Base-by-base conservation (phyloP, 176 grass and related monocot genomes). In the Thinopyrum elongatum region DNA sequence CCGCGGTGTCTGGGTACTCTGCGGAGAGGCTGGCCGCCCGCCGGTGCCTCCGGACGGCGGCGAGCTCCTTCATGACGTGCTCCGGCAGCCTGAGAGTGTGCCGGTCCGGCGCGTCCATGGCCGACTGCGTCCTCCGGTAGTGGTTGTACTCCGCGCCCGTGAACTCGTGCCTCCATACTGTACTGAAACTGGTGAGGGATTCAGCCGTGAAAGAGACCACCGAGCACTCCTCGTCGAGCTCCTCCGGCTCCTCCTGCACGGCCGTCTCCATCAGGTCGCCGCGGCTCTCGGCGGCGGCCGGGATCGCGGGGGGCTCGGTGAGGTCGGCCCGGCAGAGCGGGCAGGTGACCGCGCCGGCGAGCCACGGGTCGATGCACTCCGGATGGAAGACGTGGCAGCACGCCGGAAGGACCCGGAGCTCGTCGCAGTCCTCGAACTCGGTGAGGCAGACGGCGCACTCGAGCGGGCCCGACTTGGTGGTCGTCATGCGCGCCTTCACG, bases 321-420 rank as follows among this genome's bases (percentile, higher is more conserved):
- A 95, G 83, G 38, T 95, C 88, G 8, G 91, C 75, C 74, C 94
- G 94, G 86, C 94, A 95, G 82, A 95, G 88, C 49, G 94, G 94
- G 77, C 94, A 95, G 23, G 94, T 93, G 65, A 87, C 82, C 21
- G 91, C 88, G 26, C 28, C 64, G 62, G 91, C 85, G 35, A 98
- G 95, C 95, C 95, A 98, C 6, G 86, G 86, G 73, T 93, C 87
- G 82, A 98, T 98, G 91, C 95, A 98, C 5, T 87, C 91, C 4
- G 87, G 85, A 76, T 98, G 95, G 91, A 98, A 98, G 2, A 95
- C 95, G 88, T 98, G 95, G 80, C 76, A 90, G 82, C 95, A 98
- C 44, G 80, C 86, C 0, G 91, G 94, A 14, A 95, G 86, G 39
- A 91, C 70, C 5, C 89, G 87, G 13, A 95, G 94, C 64, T 87